Base-by-base conservation (phyloP, 768 basidiomycete genomes). In the Termitomyces eurrhizus region DNA sequence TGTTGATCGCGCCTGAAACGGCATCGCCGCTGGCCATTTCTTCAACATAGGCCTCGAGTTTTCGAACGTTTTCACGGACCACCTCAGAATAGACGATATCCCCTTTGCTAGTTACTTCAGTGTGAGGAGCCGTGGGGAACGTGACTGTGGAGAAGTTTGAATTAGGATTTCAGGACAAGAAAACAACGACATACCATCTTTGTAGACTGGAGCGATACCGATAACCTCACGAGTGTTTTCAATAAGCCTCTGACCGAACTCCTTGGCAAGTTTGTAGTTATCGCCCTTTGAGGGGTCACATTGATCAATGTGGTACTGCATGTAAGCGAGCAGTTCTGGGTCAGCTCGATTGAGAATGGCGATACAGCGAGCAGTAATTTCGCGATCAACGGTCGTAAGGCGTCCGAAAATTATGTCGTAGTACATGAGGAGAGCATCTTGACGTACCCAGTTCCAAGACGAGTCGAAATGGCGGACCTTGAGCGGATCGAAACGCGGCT, bases 361-460 rank as follows among this genome's bases (percentile, higher is more conserved):
- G 61, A 99, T 95, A 77, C 96, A 98, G 58, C 95, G 91, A 65
- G 95, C 93, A 13, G 97, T 97, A 73, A 95, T 94, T 71, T 96
- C 94, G 56, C 94, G 90, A 69, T 98, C 95, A 64, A 98, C 92
- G 18, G 93, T 94, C 26, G 89, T 95, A 58, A 97, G 84, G 49
- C 90, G 88, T 52, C 97, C 97, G 66, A 95, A 94, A 67, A 99
- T 94, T 76, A 99, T 97, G 73, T 98, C 96, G 75, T 95, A 98
- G 78, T 88, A 98, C 93, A 99, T 95, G 61, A 93, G 78, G 32
- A 98, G 80, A 16, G 95, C 93, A 63, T 97, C 95, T 77, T 99
- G 97, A 62, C 96, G 89, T 49, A 90, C 96, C 97, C 97, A 99
- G 71, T 99, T 99, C 97, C 96, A 99, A 7, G 91, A 94, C 2